Base-by-base conservation (phyloP, 495 filamentous ascomycete genomes). In the Xylaria scruposa region DNA sequence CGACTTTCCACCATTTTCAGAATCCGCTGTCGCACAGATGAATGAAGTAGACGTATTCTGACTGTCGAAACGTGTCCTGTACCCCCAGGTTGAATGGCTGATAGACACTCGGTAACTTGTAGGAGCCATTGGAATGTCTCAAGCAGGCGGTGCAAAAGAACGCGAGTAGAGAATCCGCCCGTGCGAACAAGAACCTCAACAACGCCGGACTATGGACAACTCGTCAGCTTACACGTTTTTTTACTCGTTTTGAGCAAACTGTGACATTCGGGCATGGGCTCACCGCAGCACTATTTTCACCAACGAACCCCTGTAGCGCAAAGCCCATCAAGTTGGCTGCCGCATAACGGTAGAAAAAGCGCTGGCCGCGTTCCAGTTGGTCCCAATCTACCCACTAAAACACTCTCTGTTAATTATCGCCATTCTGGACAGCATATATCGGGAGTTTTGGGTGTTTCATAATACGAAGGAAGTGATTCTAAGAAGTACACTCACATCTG, bases 321-420 rank as follows among this genome's bases (percentile, higher is more conserved):
- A 49, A 66, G 29, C 76, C 40, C 71, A 83, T 88, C 12, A 89
- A 65, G 40, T 87, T 87, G 7, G 89, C 85, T 42, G 86, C 86
- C n/a, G 89, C 90, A 77, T 93, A 93, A 47, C 91, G 84, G 74
- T 88, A 90, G 73, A 89, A 90, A 9, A 88, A 84, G 44, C 88
- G 81, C 75, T 91, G 89, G 0, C 87, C 89, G 72, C 91, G 77
- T 69, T 85, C 78, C 59, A 94, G 90, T 78, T 93, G 92, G 6
- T 84, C 85, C 92, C 92, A 94, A 76, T 92, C 89, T 1, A 94
- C 92, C 92, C 91, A 94, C 9, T 85, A 81, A 0, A 91, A 91
- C 24, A 93, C 82, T 2, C 85, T 88, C 68, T 89, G 89, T 67
- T 90, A 54, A 24, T 29, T 54, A 26, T 26, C 12, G 21, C 9